These are phyloP conservation scores for Crithidia bombi DNA, from an alignment of 208 protist species.

Conservation along the genomic window DNA sequence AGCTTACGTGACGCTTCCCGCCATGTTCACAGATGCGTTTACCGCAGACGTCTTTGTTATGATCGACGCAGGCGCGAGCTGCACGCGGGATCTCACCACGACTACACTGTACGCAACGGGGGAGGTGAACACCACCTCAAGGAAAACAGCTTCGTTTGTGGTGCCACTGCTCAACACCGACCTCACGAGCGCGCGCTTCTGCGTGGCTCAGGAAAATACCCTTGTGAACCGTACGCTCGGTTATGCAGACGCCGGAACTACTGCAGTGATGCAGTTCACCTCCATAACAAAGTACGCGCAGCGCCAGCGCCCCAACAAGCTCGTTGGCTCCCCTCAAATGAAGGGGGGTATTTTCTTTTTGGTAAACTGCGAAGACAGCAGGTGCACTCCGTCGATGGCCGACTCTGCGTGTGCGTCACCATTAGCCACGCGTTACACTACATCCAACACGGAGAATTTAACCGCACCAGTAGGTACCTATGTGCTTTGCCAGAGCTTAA, in stretches of 20 bases:
- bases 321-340: constrained; percentile 42
- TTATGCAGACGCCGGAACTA: constrained; percentile 47
- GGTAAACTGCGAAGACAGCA: constrained; percentile 32
- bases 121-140: constrained; percentile 25
- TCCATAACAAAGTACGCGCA: constrained; percentile 49
- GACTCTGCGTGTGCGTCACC: constrained; percentile 26
- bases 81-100: constrained; percentile 18
- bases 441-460: constrained; percentile 35
- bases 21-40: constrained; percentile 23
- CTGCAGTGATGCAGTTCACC: constrained; percentile 39
- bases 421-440: constrained; percentile 34
- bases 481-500: constrained; percentile 56
- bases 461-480: constrained; percentile 43
- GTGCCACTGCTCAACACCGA: background rate
- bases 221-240: constrained; percentile 36
- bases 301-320: constrained; percentile 42
- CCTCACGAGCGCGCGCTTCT: constrained; percentile 25
- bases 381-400: constrained; percentile 26
- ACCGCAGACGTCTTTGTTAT: constrained; percentile 39
- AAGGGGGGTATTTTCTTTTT: constrained; percentile 41
- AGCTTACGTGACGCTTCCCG: constrained; percentile 34
- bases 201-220: constrained; percentile 16
- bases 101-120: constrained; percentile 33
- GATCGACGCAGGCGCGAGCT: constrained; percentile 30
- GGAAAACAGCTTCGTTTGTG: constrained; percentile 34